These are phyloP conservation scores for Kalmusia sp. DNA, from an alignment of 2,329 filamentous ascomycete genomes.

Conservation along the genomic window DNA sequence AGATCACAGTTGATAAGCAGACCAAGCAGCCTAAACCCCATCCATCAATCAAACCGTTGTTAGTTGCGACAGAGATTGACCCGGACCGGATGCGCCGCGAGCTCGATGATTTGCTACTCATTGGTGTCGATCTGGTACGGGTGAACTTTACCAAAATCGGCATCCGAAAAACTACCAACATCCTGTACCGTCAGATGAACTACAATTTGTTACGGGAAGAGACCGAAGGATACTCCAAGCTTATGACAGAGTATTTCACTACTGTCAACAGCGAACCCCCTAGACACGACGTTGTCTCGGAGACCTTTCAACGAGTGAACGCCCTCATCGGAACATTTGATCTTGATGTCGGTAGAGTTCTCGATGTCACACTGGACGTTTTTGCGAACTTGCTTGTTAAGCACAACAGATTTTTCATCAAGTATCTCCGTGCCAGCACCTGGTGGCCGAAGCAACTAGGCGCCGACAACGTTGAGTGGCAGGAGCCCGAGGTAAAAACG, in stretches of 20 bases:
- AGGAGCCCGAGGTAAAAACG: conserved; percentile 64
- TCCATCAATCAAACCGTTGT: conserved; percentile 67
- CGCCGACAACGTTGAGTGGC: conserved; percentile 56
- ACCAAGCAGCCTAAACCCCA: conserved; percentile 64
- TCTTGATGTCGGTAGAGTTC: conserved; percentile 89
- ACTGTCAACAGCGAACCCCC: conserved; percentile 78
- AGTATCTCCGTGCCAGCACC: conserved; percentile 86
- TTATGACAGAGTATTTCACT: conserved; percentile 94
- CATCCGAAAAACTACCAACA: conserved; percentile 89
- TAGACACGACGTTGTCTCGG: conserved; percentile 77
- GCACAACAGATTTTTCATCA: conserved; percentile 92
- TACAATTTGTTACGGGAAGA: conserved; percentile 96
- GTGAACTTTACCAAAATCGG: conserved; percentile 84
- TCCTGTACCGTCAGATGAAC: conserved; percentile 93
- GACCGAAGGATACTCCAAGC: conserved; percentile 94
- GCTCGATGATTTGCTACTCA: conserved; percentile 79
- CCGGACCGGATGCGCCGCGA: conserved; percentile 77
- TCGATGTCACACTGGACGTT: conserved; percentile 94
- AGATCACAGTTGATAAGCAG: conserved; percentile 54
- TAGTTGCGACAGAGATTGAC: conserved; percentile 76
- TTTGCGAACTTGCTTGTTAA: conserved; percentile 94
- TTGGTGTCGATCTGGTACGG: conserved; percentile 79
- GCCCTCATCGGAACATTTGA: conserved; percentile 97
- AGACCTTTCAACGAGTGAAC: conserved; percentile 91
- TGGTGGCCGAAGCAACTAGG: conserved; percentile 87